Conservation (phyloP, 1,139 yeast species). For the Geotrichum candidum region DNA sequence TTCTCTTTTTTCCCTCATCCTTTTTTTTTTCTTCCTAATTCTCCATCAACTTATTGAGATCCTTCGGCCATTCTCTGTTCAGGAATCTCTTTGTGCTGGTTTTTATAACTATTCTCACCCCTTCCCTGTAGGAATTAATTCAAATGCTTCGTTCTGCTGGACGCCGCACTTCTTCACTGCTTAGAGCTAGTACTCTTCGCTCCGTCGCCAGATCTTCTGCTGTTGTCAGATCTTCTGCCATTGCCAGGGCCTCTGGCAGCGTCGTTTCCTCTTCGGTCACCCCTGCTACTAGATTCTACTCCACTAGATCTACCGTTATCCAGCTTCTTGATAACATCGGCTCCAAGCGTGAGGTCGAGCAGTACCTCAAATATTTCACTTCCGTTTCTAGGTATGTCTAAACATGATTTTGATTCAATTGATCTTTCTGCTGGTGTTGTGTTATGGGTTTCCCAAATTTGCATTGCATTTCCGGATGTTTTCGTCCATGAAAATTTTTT, state of each 20-base stretch:
- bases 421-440: not conserved
- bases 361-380: slow-evolving; percentile 90
- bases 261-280: not conserved
- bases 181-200: slow-evolving; percentile 11
- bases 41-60: not conserved
- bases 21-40: not conserved
- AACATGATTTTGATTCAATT: not conserved
- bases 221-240: slow-evolving; percentile 3
- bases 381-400: slow-evolving; percentile 50
- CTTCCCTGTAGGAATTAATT: not conserved
- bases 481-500: not conserved
- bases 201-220: slow-evolving; percentile 4
- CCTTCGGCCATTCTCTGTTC: not conserved
- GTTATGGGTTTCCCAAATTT: not conserved
- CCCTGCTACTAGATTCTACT: slow-evolving; percentile 28
- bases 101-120: not conserved
- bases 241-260: not conserved
- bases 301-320: slow-evolving; percentile 90
- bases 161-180: slow-evolving; percentile 14
- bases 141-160: slow-evolving; percentile 16
- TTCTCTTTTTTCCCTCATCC: not conserved
- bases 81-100: not conserved
- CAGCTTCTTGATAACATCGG: slow-evolving; percentile 93
- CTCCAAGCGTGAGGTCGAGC: slow-evolving; percentile 95
- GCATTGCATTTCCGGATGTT: not conserved